Conservation (phyloP, 768 basidiomycete genomes). For the Lyophyllum atratum region DNA sequence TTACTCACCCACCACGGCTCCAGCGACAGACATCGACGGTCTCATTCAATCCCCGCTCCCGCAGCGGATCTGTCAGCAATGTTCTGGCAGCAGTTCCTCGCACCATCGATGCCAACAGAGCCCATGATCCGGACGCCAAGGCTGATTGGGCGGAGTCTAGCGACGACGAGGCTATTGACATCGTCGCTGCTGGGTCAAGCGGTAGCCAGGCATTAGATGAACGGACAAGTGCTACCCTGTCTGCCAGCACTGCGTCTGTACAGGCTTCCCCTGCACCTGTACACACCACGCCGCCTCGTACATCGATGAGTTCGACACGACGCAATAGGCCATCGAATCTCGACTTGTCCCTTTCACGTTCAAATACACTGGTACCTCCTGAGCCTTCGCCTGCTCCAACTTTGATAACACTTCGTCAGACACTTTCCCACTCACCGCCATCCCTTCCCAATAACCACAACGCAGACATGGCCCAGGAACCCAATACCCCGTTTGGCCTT, state of each 20-base stretch:
- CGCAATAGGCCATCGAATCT: slow-evolving; percentile 69
- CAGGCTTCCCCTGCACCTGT: slow-evolving; percentile 27
- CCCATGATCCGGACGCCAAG: slow-evolving; percentile 48
- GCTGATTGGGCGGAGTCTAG: slow-evolving; percentile 78
- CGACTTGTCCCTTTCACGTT: slow-evolving; percentile 52
- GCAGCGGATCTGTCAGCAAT: slow-evolving; percentile 58
- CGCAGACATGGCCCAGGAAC: slow-evolving; percentile 25
- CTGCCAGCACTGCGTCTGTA: slow-evolving; percentile 28
- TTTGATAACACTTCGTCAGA: slow-evolving; percentile 65
- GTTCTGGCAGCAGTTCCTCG: slow-evolving; percentile 55
- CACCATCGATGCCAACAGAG: slow-evolving; percentile 30
- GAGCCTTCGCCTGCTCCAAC: slow-evolving; percentile 66
- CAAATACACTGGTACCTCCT: slow-evolving; percentile 37
- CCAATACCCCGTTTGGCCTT: slow-evolving; percentile 40
- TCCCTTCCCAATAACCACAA: slow-evolving; percentile 19
- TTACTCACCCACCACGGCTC: slow-evolving; percentile 33
- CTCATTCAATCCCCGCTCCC: slow-evolving; percentile 45
- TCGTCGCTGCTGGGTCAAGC: slow-evolving; percentile 79
- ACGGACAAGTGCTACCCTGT: slow-evolving; percentile 65
- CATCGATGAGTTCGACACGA: slow-evolving; percentile 32
- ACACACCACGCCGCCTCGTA: slow-evolving; percentile 33
- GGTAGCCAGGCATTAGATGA: slow-evolving; percentile 84
- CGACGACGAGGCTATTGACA: slow-evolving; percentile 85
- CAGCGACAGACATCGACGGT: slow-evolving; percentile 43
- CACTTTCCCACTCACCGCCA: slow-evolving; percentile 52